phyloP scores from a whole-genome alignment of 805 yeast species.

The Candida incommunis region DNA sequence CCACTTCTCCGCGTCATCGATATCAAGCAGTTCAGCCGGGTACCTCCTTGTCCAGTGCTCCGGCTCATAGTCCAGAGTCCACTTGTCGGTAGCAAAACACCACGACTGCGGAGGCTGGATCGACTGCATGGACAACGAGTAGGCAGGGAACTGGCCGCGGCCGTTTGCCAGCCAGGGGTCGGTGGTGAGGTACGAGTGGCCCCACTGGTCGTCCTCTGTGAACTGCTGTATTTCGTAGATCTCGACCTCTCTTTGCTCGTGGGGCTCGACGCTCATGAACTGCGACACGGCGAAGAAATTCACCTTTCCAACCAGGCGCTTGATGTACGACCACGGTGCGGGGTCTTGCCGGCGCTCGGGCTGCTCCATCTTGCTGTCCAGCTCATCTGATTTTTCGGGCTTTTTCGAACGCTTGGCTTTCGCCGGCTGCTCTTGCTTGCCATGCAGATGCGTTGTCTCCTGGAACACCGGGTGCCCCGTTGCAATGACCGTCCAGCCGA shows the following conservation, averaged over 20 bases:
- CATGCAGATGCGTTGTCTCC: not conserved
- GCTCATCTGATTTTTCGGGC: too few relatives aligned
- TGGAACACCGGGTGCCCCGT: slow-evolving; percentile 5
- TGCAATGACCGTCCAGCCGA: slow-evolving; percentile 35
- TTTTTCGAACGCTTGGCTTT: not conserved
- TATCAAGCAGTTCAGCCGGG: slow-evolving; percentile 38
- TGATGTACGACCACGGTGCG: not conserved
- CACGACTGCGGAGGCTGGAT: slow-evolving; percentile 13
- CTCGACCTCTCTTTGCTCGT: slow-evolving; percentile 39
- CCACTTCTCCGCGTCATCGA: slow-evolving; percentile 75
- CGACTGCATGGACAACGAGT: slow-evolving; percentile 2
- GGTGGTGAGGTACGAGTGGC: not conserved
- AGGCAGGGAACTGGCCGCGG: not conserved
- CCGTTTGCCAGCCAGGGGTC: not conserved
- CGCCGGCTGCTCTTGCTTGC: not conserved
- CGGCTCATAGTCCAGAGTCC: slow-evolving; percentile 56
- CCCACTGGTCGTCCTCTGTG: not conserved
- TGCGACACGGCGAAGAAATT: slow-evolving; percentile 22
- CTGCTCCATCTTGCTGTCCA: not conserved
- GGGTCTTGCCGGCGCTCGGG: not conserved
- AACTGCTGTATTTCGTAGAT: slow-evolving; percentile 54
- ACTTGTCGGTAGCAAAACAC: slow-evolving; percentile 18
- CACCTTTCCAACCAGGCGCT: not conserved
- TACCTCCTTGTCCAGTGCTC: slow-evolving; percentile 45
- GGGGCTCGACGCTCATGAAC: slow-evolving; percentile 26